Conservation (phyloP, 352 stramenopile species). For the Pythium rishiriense region DNA sequence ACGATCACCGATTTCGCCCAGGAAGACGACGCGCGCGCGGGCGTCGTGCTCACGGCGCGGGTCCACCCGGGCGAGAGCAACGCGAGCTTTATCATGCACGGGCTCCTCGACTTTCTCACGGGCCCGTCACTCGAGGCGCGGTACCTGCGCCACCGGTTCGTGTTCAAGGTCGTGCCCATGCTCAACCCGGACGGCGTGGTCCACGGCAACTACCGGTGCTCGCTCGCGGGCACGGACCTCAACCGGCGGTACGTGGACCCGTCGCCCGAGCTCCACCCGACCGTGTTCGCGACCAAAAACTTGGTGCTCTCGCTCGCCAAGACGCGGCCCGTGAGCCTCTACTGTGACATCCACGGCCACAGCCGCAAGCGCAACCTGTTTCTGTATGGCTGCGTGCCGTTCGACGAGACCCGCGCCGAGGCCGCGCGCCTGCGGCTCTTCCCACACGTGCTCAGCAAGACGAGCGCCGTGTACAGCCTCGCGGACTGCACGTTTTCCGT, state of each 20-base stretch:
- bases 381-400: conserved; percentile 74
- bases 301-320: conserved; percentile 60
- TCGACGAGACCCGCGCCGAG: conserved; percentile 38
- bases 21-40: conserved; percentile 56
- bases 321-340: conserved; percentile 60
- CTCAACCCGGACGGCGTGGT: conserved; percentile 94
- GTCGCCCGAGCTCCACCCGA: conserved; percentile 65
- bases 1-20: conserved; percentile 85
- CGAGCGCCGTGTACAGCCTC: conserved; percentile 62
- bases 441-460: conserved; percentile 69
- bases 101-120: conserved; percentile 87
- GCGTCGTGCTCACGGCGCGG: conserved; percentile 78
- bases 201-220: conserved; percentile 90
- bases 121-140: conserved; percentile 63
- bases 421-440: conserved; percentile 64
- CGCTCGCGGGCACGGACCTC: conserved; percentile 83
- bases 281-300: conserved; percentile 72
- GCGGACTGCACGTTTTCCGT: conserved; percentile 75
- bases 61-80: conserved; percentile 91
- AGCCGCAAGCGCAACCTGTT: conserved; percentile 90
- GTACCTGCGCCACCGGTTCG: conserved; percentile 77
- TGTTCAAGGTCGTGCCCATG: conserved; percentile 93
- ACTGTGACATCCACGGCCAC: conserved; percentile 90
- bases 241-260: conserved; percentile 78
- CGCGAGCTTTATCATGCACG: conserved; percentile 89